Evolutionary conservation across 2,329 filamentous ascomycete genomes (phyloP).

Genomic region (Beauveria australis): DNA sequence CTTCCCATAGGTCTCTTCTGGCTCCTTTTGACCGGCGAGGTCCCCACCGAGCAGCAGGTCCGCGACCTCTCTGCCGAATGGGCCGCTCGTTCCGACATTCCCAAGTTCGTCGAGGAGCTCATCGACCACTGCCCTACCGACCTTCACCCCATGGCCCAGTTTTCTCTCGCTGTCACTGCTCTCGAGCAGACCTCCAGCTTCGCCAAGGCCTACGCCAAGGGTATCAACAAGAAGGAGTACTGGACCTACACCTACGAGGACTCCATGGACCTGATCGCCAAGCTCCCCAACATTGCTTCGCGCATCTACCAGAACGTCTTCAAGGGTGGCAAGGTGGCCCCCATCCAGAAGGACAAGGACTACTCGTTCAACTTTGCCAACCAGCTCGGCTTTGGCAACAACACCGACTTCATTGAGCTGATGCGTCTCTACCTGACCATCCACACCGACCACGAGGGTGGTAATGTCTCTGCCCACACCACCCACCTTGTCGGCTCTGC

Average conservation of each 20-base stretch:
- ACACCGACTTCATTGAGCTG: conserved; percentile 95
- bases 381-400: conserved; percentile 93
- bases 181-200: conserved; percentile 98
- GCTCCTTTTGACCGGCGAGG: conserved; percentile 96
- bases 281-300: conserved; percentile 94
- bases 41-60: conserved; percentile 96
- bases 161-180: conserved; percentile 93
- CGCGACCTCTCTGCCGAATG: conserved; percentile 96
- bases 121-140: conserved; percentile 99
- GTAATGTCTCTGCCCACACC: conserved; percentile 97
- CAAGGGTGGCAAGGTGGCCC: conserved; percentile 97
- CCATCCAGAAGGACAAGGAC: conserved; percentile 98
- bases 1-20: conserved; percentile 76
- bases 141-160: conserved; percentile 99
- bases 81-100: conserved; percentile 93
- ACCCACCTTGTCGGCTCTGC: conserved; percentile 96
- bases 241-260: conserved; percentile 99
- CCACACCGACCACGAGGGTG: conserved; percentile 99
- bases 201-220: conserved; percentile 97
- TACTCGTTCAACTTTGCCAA: conserved; percentile 99
- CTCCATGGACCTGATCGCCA: conserved; percentile 99
- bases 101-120: conserved; percentile 98
- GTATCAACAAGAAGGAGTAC: conserved; percentile 99
- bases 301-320: conserved; percentile 99
- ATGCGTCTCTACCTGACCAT: conserved; percentile 99